Percentiles rank a stretch among this genome's conserved stretches.
phyloP scores from a whole-genome alignment of 805 yeast species.

The Spathaspora girioi region DNA sequence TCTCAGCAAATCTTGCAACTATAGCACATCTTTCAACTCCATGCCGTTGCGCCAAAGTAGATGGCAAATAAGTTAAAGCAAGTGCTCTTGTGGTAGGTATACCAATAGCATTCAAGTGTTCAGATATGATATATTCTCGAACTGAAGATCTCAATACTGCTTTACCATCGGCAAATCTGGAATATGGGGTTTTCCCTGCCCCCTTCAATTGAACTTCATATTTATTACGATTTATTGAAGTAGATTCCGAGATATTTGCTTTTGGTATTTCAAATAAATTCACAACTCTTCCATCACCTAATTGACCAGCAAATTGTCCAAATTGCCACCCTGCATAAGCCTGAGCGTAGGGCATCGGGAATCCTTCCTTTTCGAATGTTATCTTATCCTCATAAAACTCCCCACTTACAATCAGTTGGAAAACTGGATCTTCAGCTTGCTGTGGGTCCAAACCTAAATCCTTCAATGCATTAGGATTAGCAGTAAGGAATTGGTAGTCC shows the following conservation, averaged over 20 bases:
- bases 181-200: constrained; percentile 85
- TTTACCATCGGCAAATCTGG: constrained; percentile 95
- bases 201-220: constrained; percentile 86
- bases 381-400: constrained; percentile 33
- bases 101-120: constrained; percentile 73
- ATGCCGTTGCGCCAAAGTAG: constrained; percentile 70
- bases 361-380: constrained; percentile 14
- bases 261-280: constrained; percentile 71
- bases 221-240: constrained; percentile 27
- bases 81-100: constrained; percentile 86
- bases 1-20: constrained; percentile 76
- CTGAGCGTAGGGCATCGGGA: constrained; percentile 77
- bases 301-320: constrained; percentile 94
- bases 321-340: constrained; percentile 96
- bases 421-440: constrained; percentile 40
- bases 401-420: constrained; percentile 61
- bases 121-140: constrained; percentile 83
- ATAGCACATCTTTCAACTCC: constrained; percentile 79
- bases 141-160: constrained; percentile 87
- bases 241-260: neutral
- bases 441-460: constrained; percentile 53
- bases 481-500: constrained; percentile 49
- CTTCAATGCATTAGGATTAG: constrained; percentile 55
- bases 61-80: constrained; percentile 67
- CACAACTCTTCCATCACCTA: constrained; percentile 92